Conservation (phyloP, 2,329 filamentous ascomycete species). For the Cordyceps cicadae region DNA sequence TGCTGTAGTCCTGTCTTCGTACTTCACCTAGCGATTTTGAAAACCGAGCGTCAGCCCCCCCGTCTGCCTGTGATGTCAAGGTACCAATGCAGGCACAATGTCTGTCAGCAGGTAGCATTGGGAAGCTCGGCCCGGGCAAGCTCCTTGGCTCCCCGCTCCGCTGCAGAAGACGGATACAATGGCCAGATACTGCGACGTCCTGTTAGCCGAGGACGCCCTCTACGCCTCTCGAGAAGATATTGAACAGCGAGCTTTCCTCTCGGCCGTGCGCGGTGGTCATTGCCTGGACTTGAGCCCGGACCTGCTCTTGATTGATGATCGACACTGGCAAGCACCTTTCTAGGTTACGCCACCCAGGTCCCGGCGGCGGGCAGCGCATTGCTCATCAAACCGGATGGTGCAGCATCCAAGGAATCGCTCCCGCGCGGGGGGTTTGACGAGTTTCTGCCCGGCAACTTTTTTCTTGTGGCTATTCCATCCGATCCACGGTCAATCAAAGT, state of each 20-base stretch:
- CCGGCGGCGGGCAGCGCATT: background rate
- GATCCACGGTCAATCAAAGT: background rate
- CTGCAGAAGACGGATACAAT: background rate
- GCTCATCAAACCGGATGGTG: background rate
- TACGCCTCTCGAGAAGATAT: background rate
- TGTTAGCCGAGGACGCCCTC: background rate
- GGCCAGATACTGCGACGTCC: background rate
- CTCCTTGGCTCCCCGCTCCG: background rate
- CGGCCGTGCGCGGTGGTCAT: background rate
- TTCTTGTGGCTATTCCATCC: background rate
- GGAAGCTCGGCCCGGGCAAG: background rate
- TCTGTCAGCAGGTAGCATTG: background rate
- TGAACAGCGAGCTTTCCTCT: background rate
- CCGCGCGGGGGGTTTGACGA: no score
- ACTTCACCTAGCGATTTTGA: background rate
- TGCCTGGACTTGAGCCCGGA: background rate
- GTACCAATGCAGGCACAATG: conserved; percentile 3
- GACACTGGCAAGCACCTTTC: background rate
- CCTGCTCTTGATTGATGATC: background rate
- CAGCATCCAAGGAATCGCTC: background rate
- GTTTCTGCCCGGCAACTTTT: background rate
- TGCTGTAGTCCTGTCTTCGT: background rate
- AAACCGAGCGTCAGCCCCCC: background rate
- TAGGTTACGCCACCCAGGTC: background rate
- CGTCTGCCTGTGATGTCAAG: background rate